Evolutionary conservation across 106 monocot genomes (phyloP).

Genomic region (Alisma plantagoaquatica): DNA sequence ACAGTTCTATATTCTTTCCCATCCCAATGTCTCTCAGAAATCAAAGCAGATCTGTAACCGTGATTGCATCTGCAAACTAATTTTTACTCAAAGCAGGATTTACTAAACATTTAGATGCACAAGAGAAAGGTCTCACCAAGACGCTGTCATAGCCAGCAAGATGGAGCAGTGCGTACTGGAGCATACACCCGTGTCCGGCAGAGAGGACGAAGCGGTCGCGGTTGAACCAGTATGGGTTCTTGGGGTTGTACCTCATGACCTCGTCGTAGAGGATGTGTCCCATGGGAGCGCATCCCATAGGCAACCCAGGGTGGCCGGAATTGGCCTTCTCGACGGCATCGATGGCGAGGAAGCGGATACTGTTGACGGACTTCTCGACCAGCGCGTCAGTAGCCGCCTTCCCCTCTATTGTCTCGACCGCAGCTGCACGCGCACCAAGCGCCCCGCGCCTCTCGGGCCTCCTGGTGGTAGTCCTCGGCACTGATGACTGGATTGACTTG

Average conservation of each 20-base stretch:
- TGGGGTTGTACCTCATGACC: constrained; percentile 93
- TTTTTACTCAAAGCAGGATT: too few relatives aligned
- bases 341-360: constrained; percentile 79
- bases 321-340: constrained; percentile 98
- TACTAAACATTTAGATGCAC: too few relatives aligned
- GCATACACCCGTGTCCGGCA: constrained; percentile 97
- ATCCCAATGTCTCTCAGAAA: too few relatives aligned
- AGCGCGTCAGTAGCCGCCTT: constrained; percentile 29
- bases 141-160: constrained; percentile 94
- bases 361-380: constrained; percentile 89
- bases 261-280: constrained; percentile 89
- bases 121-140: constrained; percentile 25
- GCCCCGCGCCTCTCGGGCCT: neutral
- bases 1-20: too few relatives aligned
- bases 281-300: constrained; percentile 96
- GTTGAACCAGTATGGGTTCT: constrained; percentile 97
- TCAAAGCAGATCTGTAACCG: too few relatives aligned
- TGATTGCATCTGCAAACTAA: too few relatives aligned
- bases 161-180: constrained; percentile 91
- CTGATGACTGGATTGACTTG: constrained; percentile 14
- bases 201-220: constrained; percentile 90
- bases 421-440: constrained; percentile 27
- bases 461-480: neutral
- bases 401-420: constrained; percentile 51
- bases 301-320: constrained; percentile 88